Base-by-base conservation (phyloP, 148 eudicot species). In the Vaccinium corymbosum region DNA sequence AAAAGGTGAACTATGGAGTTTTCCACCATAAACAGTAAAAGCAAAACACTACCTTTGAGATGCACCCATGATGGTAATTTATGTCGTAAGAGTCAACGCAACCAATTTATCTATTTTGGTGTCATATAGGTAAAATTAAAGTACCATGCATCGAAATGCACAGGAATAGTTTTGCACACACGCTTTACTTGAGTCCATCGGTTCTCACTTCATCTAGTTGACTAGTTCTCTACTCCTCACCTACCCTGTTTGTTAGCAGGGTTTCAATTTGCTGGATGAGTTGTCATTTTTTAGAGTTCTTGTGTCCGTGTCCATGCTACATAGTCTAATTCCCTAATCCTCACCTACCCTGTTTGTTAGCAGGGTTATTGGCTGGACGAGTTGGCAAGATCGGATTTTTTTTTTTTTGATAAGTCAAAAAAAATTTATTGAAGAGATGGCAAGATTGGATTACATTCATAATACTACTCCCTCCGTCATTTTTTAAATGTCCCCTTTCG, bases 391-490 rank as follows among this genome's bases (percentile, higher is more conserved):
- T 71, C 49, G 13, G 27, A 42, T 53, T 84, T 42, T 42, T 42
- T 42, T 6, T 42, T 42, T 42, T 42, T 42, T 42, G 46, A 42
- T 42, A 42, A 42, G 46, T 42, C 6, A 42, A 0, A 42, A 42
- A 42, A 42, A 4, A 4, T 5, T 42, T 42, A 42, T 42, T 42
- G n/a, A 51, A 72, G 42, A 10, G 38, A 29, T 79, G 6, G 59
- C 25, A 81, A 66, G 50, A 78, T 71, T 76, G 20, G 27, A 42
- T 53, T 84, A 64, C 12, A 50, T 61, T 15, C 46, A 81, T 7
- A 38, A 64, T 6, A 68, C 4, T 14, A 16, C 3, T 35, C 38
- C 38, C 38, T 2, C 38, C 38, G 38, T 35, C 38, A 2, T 35
- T 35, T 35, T 35, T 35, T 35, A 35, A 35, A 35, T 35, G 3